Evolutionary conservation across 1,139 yeast species (phyloP).

Genomic region (Candida sojae): DNA sequence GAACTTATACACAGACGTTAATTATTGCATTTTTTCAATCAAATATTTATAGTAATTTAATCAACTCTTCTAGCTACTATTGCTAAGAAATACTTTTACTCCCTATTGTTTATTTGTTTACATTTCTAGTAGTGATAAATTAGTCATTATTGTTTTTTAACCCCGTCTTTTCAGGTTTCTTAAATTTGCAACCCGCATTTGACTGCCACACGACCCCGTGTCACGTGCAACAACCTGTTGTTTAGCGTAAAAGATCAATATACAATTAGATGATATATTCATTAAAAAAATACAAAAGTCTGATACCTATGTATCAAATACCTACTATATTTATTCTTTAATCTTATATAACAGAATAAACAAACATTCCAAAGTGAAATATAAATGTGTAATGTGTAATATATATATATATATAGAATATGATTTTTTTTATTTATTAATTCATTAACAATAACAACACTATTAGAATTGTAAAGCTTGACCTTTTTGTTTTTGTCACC

Average conservation of each 20-base stretch:
- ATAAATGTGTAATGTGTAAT: neutral
- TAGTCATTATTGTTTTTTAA: neutral
- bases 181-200: neutral
- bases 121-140: neutral
- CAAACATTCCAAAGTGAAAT: neutral
- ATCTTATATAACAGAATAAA: neutral
- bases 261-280: neutral
- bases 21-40: too few relatives aligned
- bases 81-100: neutral
- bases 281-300: neutral
- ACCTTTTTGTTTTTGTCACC: conserved; percentile 99
- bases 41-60: too few relatives aligned
- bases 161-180: neutral
- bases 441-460: conserved; percentile 11
- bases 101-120: neutral
- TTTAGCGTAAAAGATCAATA: neutral
- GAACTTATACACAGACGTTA: too few relatives aligned
- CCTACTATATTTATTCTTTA: neutral
- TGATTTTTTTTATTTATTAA: neutral
- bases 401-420: conserved; percentile 2
- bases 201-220: neutral
- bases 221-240: neutral
- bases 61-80: too few relatives aligned
- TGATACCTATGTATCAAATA: neutral
- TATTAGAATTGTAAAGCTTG: conserved; percentile 92